Conservation (phyloP, 2,329 filamentous ascomycete species). For the Rutstroemia sp. region DNA sequence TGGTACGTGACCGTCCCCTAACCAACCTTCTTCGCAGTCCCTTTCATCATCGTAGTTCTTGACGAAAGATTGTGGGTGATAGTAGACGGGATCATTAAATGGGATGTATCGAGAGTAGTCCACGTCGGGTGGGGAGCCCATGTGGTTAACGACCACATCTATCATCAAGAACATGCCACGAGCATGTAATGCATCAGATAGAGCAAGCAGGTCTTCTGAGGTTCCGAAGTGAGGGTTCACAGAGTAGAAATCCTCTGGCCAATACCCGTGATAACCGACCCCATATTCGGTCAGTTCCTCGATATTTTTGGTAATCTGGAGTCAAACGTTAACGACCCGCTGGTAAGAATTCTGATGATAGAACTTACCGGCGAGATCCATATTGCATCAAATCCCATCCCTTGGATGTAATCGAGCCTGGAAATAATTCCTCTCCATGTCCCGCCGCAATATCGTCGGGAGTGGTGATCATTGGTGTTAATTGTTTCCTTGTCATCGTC, state of each 20-base stretch:
- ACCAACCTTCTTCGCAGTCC: slow-evolving; percentile 8
- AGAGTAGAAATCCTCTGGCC: slow-evolving; percentile 37
- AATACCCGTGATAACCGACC: slow-evolving; percentile 38
- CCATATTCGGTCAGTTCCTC: slow-evolving; percentile 30
- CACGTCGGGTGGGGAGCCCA: slow-evolving; percentile 6
- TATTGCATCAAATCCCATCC: slow-evolving; percentile 31
- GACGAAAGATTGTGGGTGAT: slow-evolving; percentile 27
- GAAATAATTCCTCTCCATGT: slow-evolving; percentile 39
- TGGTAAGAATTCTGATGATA: too few species aligned
- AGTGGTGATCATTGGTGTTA: background rate
- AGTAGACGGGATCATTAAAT: slow-evolving; percentile 29
- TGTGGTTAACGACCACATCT: slow-evolving; percentile 36
- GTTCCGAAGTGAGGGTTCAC: slow-evolving; percentile 55
- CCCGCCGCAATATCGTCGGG: slow-evolving; percentile 37
- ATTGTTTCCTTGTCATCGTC: background rate
- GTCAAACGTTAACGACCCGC: background rate
- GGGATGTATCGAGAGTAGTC: slow-evolving; percentile 14
- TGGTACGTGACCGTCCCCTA: background rate
- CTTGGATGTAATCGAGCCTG: slow-evolving; percentile 39
- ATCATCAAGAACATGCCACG: slow-evolving; percentile 41
- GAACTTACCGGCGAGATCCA: slow-evolving; percentile 9
- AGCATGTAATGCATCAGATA: slow-evolving; percentile 49
- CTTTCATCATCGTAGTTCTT: slow-evolving; percentile 4
- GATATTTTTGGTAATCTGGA: slow-evolving; percentile 18
- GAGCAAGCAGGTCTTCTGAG: slow-evolving; percentile 47